These are phyloP conservation scores for Sclerotiophoma versabilis DNA, from an alignment of 2,329 filamentous ascomycete species.

Conservation along the genomic window DNA sequence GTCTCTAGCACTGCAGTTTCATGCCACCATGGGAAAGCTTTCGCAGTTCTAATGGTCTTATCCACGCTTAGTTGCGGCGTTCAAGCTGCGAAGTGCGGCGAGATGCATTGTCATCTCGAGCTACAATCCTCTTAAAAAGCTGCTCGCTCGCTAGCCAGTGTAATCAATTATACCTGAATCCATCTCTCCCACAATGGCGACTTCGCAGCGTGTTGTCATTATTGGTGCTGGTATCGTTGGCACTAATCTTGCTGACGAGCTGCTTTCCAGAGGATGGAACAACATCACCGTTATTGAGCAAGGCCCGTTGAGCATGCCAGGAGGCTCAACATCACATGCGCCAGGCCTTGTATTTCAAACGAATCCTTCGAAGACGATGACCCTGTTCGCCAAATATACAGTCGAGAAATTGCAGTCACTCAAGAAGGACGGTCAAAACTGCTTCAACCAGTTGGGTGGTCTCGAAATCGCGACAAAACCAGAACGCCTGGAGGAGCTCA, in stretches of 20 bases:
- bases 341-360: slow-evolving; percentile 71
- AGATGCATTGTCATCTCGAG: slow-evolving; percentile 34
- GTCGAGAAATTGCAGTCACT: slow-evolving; percentile 66
- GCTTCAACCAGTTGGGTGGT: slow-evolving; percentile 70
- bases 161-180: slow-evolving; percentile 5
- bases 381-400: slow-evolving; percentile 66
- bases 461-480: slow-evolving; percentile 68
- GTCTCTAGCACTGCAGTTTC: slow-evolving; percentile 18
- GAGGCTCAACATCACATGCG: slow-evolving; percentile 71
- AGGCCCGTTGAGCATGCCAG: slow-evolving; percentile 67
- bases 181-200: slow-evolving; percentile 29
- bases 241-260: slow-evolving; percentile 69
- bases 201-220: slow-evolving; percentile 52
- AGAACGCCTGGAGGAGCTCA: slow-evolving; percentile 65
- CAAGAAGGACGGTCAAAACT: slow-evolving; percentile 52
- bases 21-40: slow-evolving; percentile 30
- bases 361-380: slow-evolving; percentile 65
- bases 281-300: slow-evolving; percentile 71
- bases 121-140: slow-evolving; percentile 11
- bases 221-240: slow-evolving; percentile 69
- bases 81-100: slow-evolving; percentile 18
- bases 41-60: slow-evolving; percentile 28
- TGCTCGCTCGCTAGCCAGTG: not conserved
- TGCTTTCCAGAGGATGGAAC: slow-evolving; percentile 67
- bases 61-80: slow-evolving; percentile 36